Conservation (phyloP, 352 stramenopile species). For the Pythium biforme region DNA sequence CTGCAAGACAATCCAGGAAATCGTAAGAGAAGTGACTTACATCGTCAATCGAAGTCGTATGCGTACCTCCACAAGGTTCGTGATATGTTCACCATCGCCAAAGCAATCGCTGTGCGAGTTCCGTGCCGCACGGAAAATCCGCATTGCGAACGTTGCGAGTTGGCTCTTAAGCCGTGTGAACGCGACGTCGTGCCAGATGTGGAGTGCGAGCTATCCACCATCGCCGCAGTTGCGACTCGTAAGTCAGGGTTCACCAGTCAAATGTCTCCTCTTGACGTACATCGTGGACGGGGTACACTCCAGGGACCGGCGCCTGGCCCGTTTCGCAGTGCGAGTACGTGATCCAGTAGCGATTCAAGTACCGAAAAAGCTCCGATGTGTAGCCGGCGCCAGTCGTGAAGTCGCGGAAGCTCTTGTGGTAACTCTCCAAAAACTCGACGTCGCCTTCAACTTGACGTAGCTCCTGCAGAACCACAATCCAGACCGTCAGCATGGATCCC, state of each 20-base stretch:
- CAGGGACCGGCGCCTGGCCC: conserved; percentile 76
- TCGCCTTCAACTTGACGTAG: conserved; percentile 61
- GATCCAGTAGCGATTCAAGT: conserved; percentile 89
- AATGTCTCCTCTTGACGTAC: conserved; percentile 29
- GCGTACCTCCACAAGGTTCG: conserved; percentile 63
- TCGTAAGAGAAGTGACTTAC: too few relatives aligned
- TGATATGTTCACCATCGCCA: conserved; percentile 66
- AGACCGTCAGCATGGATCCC: background rate
- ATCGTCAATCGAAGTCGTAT: background rate
- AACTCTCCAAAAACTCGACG: conserved; percentile 60
- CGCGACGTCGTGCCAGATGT: conserved; percentile 84
- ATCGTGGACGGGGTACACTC: conserved; percentile 81
- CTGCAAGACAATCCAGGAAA: conserved; percentile 27
- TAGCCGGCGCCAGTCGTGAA: conserved; percentile 76
- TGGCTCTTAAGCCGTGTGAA: conserved; percentile 73
- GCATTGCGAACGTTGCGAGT: conserved; percentile 57
- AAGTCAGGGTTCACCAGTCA: background rate
- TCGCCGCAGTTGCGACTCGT: background rate
- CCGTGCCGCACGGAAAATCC: conserved; percentile 62
- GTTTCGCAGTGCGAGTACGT: conserved; percentile 85
- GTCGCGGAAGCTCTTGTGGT: conserved; percentile 66
- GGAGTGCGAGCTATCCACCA: conserved; percentile 58
- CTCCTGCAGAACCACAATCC: conserved; percentile 28
- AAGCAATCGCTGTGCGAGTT: conserved; percentile 59
- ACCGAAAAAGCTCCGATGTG: conserved; percentile 83